phyloP scores from a whole-genome alignment of 1,139 yeast genomes.

The Diutina rugosa region DNA sequence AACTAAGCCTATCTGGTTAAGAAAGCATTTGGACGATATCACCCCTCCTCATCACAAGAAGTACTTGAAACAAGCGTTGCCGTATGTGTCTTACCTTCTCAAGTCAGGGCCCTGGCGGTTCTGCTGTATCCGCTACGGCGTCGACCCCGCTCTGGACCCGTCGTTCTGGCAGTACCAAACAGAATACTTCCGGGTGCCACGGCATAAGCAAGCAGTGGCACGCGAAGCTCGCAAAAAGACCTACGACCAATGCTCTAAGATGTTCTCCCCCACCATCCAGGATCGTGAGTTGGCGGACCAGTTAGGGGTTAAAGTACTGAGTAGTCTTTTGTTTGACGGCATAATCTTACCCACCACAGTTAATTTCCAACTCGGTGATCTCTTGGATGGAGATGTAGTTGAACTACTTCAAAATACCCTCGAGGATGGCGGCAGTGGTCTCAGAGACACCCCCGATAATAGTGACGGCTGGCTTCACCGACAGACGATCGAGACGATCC shows the following conservation, averaged over 20 bases:
- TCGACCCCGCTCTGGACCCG: conserved; percentile 53
- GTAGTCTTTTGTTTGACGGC: conserved; percentile 63
- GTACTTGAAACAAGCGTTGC: conserved; percentile 61
- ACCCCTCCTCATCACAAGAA: conserved; percentile 38
- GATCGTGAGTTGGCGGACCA: conserved; percentile 3
- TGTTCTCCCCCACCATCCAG: not conserved
- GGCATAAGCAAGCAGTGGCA: not conserved
- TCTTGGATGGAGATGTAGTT: conserved; percentile 51
- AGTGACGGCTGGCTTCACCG: conserved; percentile 70
- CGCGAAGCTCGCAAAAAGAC: not conserved
- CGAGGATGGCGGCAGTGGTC: conserved; percentile 28
- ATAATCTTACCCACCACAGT: conserved; percentile 52
- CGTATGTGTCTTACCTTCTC: conserved; percentile 69
- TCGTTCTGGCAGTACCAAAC: conserved; percentile 62
- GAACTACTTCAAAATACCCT: not conserved
- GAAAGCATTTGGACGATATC: conserved; percentile 57
- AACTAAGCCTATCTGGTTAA: conserved; percentile 73
- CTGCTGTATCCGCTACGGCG: conserved; percentile 68
- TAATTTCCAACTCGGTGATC: conserved; percentile 73
- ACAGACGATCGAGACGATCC: conserved; percentile 46
- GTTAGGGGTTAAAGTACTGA: conserved; percentile 21
- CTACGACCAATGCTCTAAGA: not conserved
- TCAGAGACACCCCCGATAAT: conserved; percentile 26
- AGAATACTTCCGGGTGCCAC: conserved; percentile 58
- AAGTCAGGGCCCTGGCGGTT: conserved; percentile 95